phyloP scores from a whole-genome alignment of 371 early-diverging fungal species.

The Coemansia sp. region DNA sequence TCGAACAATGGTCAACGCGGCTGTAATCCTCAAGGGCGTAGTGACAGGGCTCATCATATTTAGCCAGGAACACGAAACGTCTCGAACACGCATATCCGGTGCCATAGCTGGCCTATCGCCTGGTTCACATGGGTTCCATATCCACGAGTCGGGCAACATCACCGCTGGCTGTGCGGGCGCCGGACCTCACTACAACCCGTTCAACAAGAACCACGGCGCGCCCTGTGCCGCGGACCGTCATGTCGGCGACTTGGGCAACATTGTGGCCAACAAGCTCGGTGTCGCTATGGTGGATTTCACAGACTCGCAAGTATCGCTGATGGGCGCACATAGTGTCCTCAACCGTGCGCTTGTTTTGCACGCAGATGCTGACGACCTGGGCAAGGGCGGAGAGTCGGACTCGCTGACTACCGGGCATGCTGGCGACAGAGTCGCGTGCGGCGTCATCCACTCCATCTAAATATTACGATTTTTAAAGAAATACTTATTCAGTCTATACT shows the following conservation, averaged over 20 bases:
- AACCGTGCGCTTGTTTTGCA: conserved; percentile 86
- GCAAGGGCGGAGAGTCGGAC: conserved; percentile 69
- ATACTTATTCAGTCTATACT: neutral
- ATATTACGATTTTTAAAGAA: no score
- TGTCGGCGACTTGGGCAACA: conserved; percentile 86
- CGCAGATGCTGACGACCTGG: conserved; percentile 79
- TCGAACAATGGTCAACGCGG: conserved; percentile 58
- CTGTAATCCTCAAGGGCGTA: conserved; percentile 62
- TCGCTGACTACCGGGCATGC: conserved; percentile 82
- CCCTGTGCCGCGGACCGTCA: conserved; percentile 67
- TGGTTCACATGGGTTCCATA: conserved; percentile 84
- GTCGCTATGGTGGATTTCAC: conserved; percentile 52
- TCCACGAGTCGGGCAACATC: conserved; percentile 64
- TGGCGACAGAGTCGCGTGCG: conserved; percentile 81
- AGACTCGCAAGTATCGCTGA: conserved; percentile 63
- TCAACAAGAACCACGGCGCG: conserved; percentile 70
- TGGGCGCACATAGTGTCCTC: conserved; percentile 69
- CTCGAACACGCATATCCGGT: conserved; percentile 58
- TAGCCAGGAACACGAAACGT: conserved; percentile 59
- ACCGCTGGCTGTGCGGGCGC: conserved; percentile 66
- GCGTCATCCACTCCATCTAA: conserved; percentile 68
- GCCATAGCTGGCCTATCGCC: conserved; percentile 64
- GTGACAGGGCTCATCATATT: conserved; percentile 70
- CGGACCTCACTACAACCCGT: conserved; percentile 81
- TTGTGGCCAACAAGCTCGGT: conserved; percentile 60